Base-by-base conservation (phyloP, 768 basidiomycete species). In the Xerocomellus amylosporus region DNA sequence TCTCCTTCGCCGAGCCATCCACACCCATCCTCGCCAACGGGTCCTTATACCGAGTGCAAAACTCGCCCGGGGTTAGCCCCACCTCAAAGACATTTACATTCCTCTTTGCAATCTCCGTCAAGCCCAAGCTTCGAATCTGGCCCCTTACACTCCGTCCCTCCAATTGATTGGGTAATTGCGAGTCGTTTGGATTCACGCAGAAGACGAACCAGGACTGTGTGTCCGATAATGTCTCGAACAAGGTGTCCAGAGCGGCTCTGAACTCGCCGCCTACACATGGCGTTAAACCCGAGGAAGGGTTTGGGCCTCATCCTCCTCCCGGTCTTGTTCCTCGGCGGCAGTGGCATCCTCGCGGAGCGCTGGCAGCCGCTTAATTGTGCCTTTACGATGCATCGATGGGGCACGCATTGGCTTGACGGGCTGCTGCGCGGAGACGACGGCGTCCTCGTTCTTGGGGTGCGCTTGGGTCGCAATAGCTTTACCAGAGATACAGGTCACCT, bases 151-250 rank as follows among this genome's bases (percentile, higher is more conserved):
- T 86, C 42, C 94, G 79, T 12, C 91, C 90, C 74, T 98, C 96
- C 49, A 98, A 75, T 68, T 98, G 95, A 67, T 93, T 92, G 37
- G 95, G 93, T 19, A 98, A 74, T 66, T 96, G 96, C 24, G 92
- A 87, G 73, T 98, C 94, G 66, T 98, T 99, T 5, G 95, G 93
- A 68, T 90, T 93, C 62, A 98, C 73, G 65, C 93, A 97, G 72
- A 96, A 92, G 17, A 97, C 80, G 62, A 86, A 88, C 94, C 94
- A 98, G 2, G 84, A 75, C 73, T 94, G 89, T 15, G 92, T 89
- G 62, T 97, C 95, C 50, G 88, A 86, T 24, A 98, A 75, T 1
- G 93, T 93, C 59, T 88, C 83, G 60, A 98, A 90, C 15, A 97
- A 78, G 0, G 86, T 88, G 64, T 94, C 88, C 46, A 97, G 73